Evolutionary conservation across 2,329 filamentous ascomycete genomes (phyloP).

Genomic region (Botrytis pseudocinerea): DNA sequence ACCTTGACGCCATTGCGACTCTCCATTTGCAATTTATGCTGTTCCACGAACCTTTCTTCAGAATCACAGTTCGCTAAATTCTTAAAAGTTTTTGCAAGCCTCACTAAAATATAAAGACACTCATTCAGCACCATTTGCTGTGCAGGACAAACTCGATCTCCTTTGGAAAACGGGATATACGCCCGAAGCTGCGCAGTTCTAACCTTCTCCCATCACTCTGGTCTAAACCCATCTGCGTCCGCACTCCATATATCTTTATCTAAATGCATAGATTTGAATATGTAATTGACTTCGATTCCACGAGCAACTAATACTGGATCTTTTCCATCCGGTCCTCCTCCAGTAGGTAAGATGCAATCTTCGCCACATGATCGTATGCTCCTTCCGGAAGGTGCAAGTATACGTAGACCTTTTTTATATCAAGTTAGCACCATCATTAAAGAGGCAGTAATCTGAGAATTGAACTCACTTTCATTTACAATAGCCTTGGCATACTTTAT

Average conservation of each 20-base stretch:
- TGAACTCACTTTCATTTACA: constrained; percentile 54
- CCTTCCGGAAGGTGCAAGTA: constrained; percentile 11
- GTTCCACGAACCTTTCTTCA: background rate
- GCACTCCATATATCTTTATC: constrained; percentile 42
- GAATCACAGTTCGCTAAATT: background rate
- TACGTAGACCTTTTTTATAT: background rate
- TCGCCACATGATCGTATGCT: background rate
- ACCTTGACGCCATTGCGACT: background rate
- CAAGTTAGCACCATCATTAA: background rate
- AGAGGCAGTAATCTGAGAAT: background rate
- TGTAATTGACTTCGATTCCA: constrained; percentile 28
- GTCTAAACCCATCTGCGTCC: constrained; percentile 43
- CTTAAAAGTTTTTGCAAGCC: background rate
- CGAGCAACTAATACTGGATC: constrained; percentile 32
- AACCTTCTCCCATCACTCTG: constrained; percentile 43
- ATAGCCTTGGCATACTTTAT: constrained; percentile 56
- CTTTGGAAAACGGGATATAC: background rate
- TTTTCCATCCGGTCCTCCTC: constrained; percentile 29
- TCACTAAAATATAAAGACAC: constrained; percentile 2
- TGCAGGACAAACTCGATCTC: background rate
- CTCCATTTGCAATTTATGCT: background rate
- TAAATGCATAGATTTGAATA: constrained; percentile 43
- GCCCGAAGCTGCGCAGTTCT: background rate
- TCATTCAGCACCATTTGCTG: constrained; percentile 15
- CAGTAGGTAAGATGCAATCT: constrained; percentile 30